Evolutionary conservation across 2,329 filamentous ascomycete genomes (phyloP), one percentile per base, ranked within the genome.

Genomic region (Trichoderma guizhouense): DNA sequence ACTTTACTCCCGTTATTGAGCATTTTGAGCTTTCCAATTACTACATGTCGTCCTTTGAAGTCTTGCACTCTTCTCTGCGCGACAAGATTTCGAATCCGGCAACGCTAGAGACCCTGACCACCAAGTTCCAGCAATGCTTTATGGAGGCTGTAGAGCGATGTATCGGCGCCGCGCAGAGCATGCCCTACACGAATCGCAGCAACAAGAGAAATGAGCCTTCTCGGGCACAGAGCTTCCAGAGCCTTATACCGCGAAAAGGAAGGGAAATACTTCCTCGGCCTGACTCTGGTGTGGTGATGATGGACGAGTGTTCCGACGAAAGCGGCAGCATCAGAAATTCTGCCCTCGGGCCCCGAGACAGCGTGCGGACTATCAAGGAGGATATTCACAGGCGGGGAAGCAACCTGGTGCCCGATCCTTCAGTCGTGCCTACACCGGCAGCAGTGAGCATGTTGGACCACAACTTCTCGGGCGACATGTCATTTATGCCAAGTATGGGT

Each of bases 91-190:
- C 80, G 51, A 82, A 82, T 57, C 79, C 77, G 0, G 78, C 79
- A 0, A 82, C 81, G 0, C 76, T 83, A 1, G 82, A 83, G 71
- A 82, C 81, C 0, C 74, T 83, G 1, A 79, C 81, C 0, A 81
- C 79, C 18, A 81, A 82, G 64, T 83, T 83, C 68, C 81, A 81
- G 43, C 81, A 83, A 47, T 82, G 81, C 73, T 83, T 83, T 68
- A 74, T 83, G 24, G 81, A 83, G 72, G 81, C 81, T 0, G 73
- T 83, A 3, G 79, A 82, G 28, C 78, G 79, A 15, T 83, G 82
- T 67, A 79, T 81, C 39, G 66, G 75, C 32, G 74, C 78, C 26
- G 81, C 82, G 0, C 79, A 81, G 66, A 80, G 72, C 55, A 81
- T 80, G 78, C 82, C 81, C 1, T 83, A 83, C 71, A 77, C 80